Percentiles rank a stretch among this genome's conserved stretches.
These are phyloP conservation scores for Daldinia grandis DNA, from an alignment of 495 filamentous ascomycete species.

Conservation along the genomic window DNA sequence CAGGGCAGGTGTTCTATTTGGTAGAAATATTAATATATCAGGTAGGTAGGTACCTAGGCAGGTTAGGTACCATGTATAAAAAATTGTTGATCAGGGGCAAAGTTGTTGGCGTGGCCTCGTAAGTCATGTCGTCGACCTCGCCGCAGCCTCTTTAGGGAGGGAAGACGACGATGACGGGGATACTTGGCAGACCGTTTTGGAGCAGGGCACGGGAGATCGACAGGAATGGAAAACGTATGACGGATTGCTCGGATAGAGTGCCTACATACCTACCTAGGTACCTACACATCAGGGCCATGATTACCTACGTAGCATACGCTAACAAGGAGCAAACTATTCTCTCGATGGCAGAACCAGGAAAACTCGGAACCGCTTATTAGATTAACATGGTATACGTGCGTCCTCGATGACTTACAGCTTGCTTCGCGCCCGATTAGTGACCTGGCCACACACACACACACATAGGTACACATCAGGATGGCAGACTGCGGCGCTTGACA, in stretches of 20 bases:
- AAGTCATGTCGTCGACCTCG: constrained; percentile 10
- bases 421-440: constrained; percentile 21
- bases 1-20: background rate
- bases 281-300: background rate
- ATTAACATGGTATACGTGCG: constrained; percentile 24
- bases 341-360: constrained; percentile 26
- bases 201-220: constrained; percentile 32
- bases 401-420: constrained; percentile 35
- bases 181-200: constrained; percentile 15
- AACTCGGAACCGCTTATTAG: constrained; percentile 27
- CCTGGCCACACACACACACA: constrained; percentile 41
- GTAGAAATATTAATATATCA: constrained; percentile 9
- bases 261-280: no score
- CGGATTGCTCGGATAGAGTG: background rate
- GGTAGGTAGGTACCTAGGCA: no score
- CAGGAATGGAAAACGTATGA: constrained; percentile 22
- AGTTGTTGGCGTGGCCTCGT: constrained; percentile 10
- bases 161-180: constrained; percentile 12
- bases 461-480: constrained; percentile 23
- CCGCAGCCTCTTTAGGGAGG: constrained; percentile 2
- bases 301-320: constrained; percentile 18
- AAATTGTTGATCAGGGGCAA: constrained; percentile 32
- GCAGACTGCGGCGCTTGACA: constrained; percentile 32
- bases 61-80: background rate
- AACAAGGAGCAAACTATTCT: background rate